Percentiles rank a stretch among this genome's conserved stretches.
phyloP scores from a whole-genome alignment of 257 asterid genomes.

The Nemophila menziesii region DNA sequence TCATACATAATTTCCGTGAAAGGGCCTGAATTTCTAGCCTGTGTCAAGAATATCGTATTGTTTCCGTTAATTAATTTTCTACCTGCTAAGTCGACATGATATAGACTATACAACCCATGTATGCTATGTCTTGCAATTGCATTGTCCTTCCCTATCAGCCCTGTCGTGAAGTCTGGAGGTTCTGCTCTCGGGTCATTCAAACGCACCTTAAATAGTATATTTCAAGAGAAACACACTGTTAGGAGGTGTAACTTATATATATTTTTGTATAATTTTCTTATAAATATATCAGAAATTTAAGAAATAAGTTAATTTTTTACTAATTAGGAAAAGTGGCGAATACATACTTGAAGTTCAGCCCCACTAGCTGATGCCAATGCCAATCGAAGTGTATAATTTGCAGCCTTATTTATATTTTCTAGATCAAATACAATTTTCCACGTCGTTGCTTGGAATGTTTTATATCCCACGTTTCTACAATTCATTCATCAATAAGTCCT shows the following conservation, averaged over 20 bases:
- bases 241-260: too few relatives aligned
- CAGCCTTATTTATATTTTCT: conserved; percentile 14
- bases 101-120: neutral
- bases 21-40: neutral
- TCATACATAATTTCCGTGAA: neutral
- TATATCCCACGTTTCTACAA: conserved; percentile 22
- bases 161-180: neutral
- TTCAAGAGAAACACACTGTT: too few relatives aligned
- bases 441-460: conserved; percentile 29
- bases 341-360: conserved; percentile 39
- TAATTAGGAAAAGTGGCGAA: too few relatives aligned
- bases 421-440: conserved; percentile 49
- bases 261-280: too few relatives aligned
- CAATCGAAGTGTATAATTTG: conserved; percentile 38
- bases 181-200: neutral
- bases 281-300: too few relatives aligned
- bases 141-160: neutral
- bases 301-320: too few relatives aligned
- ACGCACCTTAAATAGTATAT: neutral
- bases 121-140: neutral
- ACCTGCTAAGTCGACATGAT: neutral
- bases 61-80: neutral
- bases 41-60: neutral
- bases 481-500: neutral
- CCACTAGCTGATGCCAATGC: conserved; percentile 59